Conservation (phyloP, 1,139 yeast species). For the Geotrichum europaeum region DNA sequence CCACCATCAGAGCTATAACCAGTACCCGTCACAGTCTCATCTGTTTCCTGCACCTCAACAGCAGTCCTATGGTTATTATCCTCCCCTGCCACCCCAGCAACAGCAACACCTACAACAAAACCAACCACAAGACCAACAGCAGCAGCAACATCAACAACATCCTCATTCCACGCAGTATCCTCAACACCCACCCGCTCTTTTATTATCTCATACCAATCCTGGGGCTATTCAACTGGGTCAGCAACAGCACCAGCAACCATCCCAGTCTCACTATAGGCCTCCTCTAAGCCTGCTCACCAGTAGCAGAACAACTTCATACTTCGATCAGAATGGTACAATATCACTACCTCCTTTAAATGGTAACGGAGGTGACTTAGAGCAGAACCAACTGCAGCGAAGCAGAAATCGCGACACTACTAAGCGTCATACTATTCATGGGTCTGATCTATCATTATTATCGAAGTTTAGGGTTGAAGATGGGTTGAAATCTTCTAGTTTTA, state of each 20-base stretch:
- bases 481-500: slow-evolving; percentile 1
- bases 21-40: not conserved
- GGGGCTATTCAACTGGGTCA: not conserved
- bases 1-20: not conserved
- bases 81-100: not conserved
- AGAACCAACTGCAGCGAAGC: not conserved
- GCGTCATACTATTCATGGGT: slow-evolving; percentile 12
- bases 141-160: not conserved
- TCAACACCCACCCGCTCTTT: not conserved
- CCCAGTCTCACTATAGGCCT: not conserved
- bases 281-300: not conserved
- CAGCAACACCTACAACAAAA: not conserved
- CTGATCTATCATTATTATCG: slow-evolving; percentile 8
- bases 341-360: slow-evolving; percentile 13
- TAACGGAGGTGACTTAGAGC: not conserved
- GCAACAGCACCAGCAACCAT: not conserved
- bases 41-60: not conserved
- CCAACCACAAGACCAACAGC: not conserved
- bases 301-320: not conserved
- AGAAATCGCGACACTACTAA: not conserved
- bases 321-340: slow-evolving; percentile 8
- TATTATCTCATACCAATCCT: not conserved
- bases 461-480: slow-evolving; percentile 8
- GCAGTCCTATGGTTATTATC: not conserved
- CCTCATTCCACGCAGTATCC: not conserved